A percentile compares a stretch with the other conserved stretches of the same genome.
Evolutionary conservation across 192 early-diverging fungal species (phyloP).

Genomic region (Spinellus fusiger): DNA sequence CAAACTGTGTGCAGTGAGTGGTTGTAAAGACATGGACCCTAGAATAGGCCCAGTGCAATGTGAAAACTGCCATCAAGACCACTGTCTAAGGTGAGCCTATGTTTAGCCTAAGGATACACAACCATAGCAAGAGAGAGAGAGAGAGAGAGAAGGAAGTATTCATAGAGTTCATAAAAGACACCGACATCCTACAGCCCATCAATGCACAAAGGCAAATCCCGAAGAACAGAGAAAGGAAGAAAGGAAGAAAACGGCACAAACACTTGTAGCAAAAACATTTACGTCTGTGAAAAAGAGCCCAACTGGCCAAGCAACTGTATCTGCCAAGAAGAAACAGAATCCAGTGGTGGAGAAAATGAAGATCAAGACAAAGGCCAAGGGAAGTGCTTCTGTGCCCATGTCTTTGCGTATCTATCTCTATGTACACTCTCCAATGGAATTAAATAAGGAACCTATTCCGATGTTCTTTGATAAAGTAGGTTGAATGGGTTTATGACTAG

Average conservation of each 20-base stretch:
- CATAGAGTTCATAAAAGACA: neutral
- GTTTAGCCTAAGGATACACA: neutral
- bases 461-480: slow-evolving; percentile 11
- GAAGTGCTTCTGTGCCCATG: neutral
- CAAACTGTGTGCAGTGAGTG: neutral
- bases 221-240: slow-evolving; percentile 3
- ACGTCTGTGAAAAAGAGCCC: neutral
- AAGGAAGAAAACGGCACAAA: slow-evolving; percentile 5
- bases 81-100: slow-evolving; percentile 6
- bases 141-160: neutral
- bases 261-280: slow-evolving; percentile 2
- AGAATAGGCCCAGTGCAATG: slow-evolving; percentile 9
- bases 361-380: slow-evolving; percentile 14
- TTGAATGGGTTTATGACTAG: neutral
- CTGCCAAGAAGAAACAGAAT: neutral
- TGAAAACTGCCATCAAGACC: neutral
- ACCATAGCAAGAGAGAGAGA: neutral
- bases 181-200: slow-evolving; percentile 4
- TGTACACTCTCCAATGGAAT: slow-evolving; percentile 4
- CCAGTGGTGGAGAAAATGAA: slow-evolving; percentile 9
- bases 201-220: neutral
- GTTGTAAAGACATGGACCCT: slow-evolving; percentile 9
- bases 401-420: neutral
- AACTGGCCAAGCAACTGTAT: neutral
- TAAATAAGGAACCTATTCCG: neutral